Evolutionary conservation across 441 rosid species (phyloP).

Genomic region (Kokia cookei): DNA sequence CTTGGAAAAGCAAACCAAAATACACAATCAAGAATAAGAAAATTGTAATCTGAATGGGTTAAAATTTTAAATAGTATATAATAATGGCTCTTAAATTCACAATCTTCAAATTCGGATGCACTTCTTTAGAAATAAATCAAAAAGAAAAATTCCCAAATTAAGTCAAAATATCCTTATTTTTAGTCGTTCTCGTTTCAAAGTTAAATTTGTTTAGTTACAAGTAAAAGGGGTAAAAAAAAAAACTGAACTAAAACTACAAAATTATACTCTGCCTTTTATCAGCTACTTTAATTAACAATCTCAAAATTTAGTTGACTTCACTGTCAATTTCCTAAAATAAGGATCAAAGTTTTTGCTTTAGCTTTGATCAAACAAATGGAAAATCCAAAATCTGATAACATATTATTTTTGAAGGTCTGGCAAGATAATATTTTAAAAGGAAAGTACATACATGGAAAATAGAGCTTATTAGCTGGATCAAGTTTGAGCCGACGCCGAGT

Average conservation of each 20-base stretch:
- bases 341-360: not conserved
- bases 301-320: not conserved
- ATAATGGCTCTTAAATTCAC: not conserved
- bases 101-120: not conserved
- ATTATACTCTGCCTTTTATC: not conserved
- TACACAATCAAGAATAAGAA: not conserved
- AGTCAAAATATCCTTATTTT: not conserved
- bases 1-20: constrained; percentile 30
- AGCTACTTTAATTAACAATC: not conserved
- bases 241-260: not conserved
- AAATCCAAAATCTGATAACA: not conserved
- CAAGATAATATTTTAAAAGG: not conserved
- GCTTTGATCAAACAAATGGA: not conserved
- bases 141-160: not conserved
- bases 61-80: too few species aligned
- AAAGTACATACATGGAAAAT: constrained; percentile 68
- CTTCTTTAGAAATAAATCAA: not conserved
- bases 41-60: not conserved
- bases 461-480: constrained; percentile 83
- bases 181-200: not conserved
- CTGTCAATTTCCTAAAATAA: not conserved
- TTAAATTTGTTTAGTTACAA: not conserved
- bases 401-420: not conserved
- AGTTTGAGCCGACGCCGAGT: constrained; percentile 78
- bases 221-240: not conserved